These are phyloP conservation scores for Cymbopogon flexuosus DNA, from an alignment of 202 grass and related monocot species.

Conservation along the genomic window DNA sequence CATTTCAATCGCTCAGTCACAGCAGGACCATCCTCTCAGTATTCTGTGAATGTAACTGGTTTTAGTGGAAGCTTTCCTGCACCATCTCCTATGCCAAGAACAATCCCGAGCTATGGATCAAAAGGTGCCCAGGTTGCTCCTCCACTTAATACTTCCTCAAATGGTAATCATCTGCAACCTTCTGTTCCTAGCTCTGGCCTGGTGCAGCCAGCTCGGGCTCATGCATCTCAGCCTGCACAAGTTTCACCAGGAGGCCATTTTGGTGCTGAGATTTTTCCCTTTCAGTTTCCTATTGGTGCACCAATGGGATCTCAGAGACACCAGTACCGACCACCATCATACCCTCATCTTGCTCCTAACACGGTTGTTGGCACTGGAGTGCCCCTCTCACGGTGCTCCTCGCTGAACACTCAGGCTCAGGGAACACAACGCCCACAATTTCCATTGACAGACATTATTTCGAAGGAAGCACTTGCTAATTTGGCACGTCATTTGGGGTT, in stretches of 20 bases:
- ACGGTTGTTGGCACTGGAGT: neutral
- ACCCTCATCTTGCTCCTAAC: constrained; percentile 19
- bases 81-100: neutral
- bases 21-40: neutral
- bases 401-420: neutral
- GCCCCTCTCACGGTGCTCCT: neutral
- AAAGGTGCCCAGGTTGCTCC: neutral
- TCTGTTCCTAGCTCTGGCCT: neutral
- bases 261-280: neutral
- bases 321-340: neutral
- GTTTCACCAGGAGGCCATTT: neutral
- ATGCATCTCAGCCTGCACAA: constrained; percentile 12
- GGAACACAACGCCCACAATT: neutral
- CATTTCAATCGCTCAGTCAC: neutral
- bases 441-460: neutral
- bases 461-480: neutral
- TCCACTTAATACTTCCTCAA: constrained; percentile 7
- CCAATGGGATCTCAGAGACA: constrained; percentile 3
- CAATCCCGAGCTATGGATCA: neutral
- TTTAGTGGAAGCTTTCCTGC: neutral
- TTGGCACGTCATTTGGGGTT: constrained; percentile 30
- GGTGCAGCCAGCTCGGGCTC: neutral
- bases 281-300: neutral
- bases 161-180: neutral
- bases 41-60: neutral